Percentiles rank a stretch among this genome's conserved stretches.
Conservation (phyloP, 2,329 filamentous ascomycete genomes). For the Apiospora sp. region DNA sequence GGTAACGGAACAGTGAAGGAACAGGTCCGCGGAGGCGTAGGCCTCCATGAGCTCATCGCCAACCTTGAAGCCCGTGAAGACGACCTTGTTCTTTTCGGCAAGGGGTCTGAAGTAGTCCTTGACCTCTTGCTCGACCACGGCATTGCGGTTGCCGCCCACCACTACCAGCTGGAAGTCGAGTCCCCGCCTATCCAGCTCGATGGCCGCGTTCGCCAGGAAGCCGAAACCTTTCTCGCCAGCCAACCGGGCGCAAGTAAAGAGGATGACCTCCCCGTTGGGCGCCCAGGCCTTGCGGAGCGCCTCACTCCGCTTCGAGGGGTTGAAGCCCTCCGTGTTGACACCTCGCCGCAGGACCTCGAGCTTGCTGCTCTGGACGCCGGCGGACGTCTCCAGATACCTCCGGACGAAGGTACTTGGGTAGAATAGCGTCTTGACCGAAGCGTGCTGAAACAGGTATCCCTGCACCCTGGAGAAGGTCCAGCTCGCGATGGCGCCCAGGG, state of each 20-base stretch:
- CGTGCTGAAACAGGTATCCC: constrained; percentile 70
- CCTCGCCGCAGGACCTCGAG: constrained; percentile 69
- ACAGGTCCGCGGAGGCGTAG: constrained; percentile 74
- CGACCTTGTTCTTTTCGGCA: constrained; percentile 57
- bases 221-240: constrained; percentile 77
- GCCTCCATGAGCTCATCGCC: constrained; percentile 68
- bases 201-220: constrained; percentile 66
- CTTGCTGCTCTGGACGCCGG: constrained; percentile 63
- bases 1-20: constrained; percentile 75
- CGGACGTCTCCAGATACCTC: constrained; percentile 62
- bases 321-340: constrained; percentile 70
- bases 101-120: constrained; percentile 65
- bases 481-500: constrained; percentile 67
- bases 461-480: constrained; percentile 70
- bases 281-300: constrained; percentile 62
- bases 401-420: constrained; percentile 72
- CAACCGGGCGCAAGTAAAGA: constrained; percentile 71
- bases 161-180: constrained; percentile 71
- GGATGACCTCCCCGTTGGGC: constrained; percentile 68
- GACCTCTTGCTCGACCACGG: constrained; percentile 67
- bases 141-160: constrained; percentile 73
- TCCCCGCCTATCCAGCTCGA: constrained; percentile 60
- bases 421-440: constrained; percentile 70
- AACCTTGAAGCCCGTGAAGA: constrained; percentile 72
- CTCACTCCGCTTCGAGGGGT: constrained; percentile 60